A percentile compares a stretch with the other conserved stretches of the same genome.
Evolutionary conservation across 2,329 filamentous ascomycete species (phyloP).

Genomic region (Fusarium virguliforme): DNA sequence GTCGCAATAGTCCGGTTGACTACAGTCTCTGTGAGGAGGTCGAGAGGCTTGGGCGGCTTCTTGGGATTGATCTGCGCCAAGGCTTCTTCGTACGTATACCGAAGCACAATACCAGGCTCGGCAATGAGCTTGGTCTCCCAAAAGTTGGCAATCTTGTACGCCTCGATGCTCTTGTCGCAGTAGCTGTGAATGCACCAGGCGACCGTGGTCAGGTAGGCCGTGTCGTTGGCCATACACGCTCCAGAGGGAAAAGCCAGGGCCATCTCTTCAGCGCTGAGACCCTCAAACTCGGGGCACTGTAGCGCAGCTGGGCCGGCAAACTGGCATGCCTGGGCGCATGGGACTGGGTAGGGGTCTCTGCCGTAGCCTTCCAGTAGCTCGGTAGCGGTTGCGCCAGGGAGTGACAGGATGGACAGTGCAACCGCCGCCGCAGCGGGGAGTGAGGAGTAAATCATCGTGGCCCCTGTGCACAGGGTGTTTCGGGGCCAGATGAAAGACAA

Average conservation of each 20-base stretch:
- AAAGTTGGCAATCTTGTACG: constrained; percentile 33
- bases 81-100: constrained; percentile 40
- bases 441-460: not conserved
- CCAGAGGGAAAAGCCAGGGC: constrained; percentile 30
- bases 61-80: constrained; percentile 30
- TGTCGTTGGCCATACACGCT: constrained; percentile 36
- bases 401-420: not conserved
- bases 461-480: not conserved
- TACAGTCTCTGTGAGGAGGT: not conserved
- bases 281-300: constrained; percentile 45
- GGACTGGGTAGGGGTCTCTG: constrained; percentile 12
- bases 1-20: constrained; percentile 42
- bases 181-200: constrained; percentile 41
- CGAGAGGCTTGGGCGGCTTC: constrained; percentile 15
- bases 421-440: not conserved
- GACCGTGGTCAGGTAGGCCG: constrained; percentile 40
- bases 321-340: constrained; percentile 35
- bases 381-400: constrained; percentile 4
- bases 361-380: constrained; percentile 46
- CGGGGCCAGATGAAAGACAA: not conserved
- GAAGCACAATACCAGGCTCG: constrained; percentile 7
- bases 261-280: constrained; percentile 37
- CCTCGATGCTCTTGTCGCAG: constrained; percentile 19
- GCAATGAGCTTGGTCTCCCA: constrained; percentile 40
- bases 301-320: constrained; percentile 30